Conservation (phyloP, 306 rosid genomes). For the Erythrophleum fordii region DNA sequence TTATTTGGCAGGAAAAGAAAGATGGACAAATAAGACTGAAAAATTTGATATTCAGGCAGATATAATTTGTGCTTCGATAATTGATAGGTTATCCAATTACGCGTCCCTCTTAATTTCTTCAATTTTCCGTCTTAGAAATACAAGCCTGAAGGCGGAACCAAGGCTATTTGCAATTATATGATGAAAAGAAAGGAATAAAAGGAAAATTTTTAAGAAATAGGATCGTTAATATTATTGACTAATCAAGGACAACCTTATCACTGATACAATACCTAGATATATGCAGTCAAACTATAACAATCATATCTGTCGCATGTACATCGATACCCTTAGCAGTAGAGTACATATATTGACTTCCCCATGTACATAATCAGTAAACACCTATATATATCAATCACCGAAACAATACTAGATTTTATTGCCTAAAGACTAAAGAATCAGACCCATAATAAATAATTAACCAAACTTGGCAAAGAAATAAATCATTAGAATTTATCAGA, state of each 20-base stretch:
- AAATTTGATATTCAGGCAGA: background rate
- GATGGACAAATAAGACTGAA: no score
- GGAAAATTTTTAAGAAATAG: conserved; percentile 14
- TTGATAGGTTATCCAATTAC: background rate
- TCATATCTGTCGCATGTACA: conserved; percentile 41
- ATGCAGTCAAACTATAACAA: conserved; percentile 41
- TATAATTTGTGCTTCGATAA: background rate
- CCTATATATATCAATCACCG: conserved; percentile 32
- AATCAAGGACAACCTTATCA: conserved; percentile 47
- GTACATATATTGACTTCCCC: conserved; percentile 40
- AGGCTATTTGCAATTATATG: background rate
- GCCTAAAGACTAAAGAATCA: conserved; percentile 58
- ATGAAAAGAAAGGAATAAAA: conserved; percentile 8
- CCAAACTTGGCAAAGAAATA: conserved; percentile 28
- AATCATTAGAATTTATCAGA: conserved; percentile 31
- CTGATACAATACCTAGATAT: background rate
- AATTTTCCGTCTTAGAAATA: conserved; percentile 10
- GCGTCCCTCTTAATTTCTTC: background rate
- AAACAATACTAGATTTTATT: conserved; percentile 44
- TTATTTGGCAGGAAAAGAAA: no score
- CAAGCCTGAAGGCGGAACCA: background rate
- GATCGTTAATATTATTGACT: conserved; percentile 36
- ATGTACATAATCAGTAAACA: conserved; percentile 51
- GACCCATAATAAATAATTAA: conserved; percentile 32
- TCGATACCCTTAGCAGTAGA: conserved; percentile 32